These are phyloP conservation scores for Yamadazyma akitaensis DNA, from an alignment of 805 yeast genomes.

Conservation along the genomic window DNA sequence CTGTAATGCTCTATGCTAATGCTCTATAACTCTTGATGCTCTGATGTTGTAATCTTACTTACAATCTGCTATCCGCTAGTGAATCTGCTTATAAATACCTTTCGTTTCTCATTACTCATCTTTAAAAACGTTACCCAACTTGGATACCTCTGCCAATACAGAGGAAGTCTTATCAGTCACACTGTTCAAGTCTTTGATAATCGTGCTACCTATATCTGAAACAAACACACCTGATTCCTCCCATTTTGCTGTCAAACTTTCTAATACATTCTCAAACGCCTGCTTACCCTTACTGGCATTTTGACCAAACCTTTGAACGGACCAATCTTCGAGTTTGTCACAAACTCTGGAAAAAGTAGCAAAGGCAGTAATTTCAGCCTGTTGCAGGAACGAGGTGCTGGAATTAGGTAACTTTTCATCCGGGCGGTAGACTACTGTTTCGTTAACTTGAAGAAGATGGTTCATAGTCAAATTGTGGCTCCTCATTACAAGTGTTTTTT, in stretches of 20 bases:
- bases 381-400: conserved; percentile 69
- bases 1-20: conserved; percentile 1
- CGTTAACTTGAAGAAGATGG: conserved; percentile 73
- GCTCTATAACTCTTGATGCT: not conserved
- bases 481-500: conserved; percentile 67
- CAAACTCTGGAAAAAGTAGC: conserved; percentile 68
- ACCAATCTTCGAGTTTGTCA: conserved; percentile 88
- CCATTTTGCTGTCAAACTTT: conserved; percentile 45
- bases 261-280: conserved; percentile 82
- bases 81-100: not conserved
- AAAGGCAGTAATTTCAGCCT: conserved; percentile 86
- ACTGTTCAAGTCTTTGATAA: conserved; percentile 23
- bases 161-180: conserved; percentile 12
- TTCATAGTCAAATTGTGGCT: conserved; percentile 85
- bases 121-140: conserved; percentile 10
- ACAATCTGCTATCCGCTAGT: not conserved
- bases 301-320: conserved; percentile 81
- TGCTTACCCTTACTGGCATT: conserved; percentile 78
- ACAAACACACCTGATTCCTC: conserved; percentile 38
- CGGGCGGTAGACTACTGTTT: conserved; percentile 80
- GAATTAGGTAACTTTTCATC: conserved; percentile 48
- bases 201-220: conserved; percentile 24
- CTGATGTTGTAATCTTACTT: no score
- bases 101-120: not conserved
- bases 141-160: conserved; percentile 14